Evolutionary conservation across 371 early-diverging fungal genomes (phyloP), one percentile per base, ranked within the genome.

Genomic region (Haplosporangium sp.): DNA sequence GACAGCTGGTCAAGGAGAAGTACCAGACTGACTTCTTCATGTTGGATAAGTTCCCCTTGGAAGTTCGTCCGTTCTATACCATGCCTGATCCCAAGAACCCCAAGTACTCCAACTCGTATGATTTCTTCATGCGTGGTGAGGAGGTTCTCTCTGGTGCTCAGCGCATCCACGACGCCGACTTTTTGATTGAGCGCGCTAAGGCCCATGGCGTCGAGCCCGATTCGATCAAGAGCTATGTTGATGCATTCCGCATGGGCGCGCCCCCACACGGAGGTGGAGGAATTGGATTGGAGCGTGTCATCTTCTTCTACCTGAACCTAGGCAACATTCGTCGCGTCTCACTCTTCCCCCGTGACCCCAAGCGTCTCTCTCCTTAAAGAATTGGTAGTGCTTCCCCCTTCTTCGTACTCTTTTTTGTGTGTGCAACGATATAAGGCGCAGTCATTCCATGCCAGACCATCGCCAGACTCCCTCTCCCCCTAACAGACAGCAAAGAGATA

Each of bases 261-360:
- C 98, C 99, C 57, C 99, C 99, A 43, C 99, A 99, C 82, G 99
- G 97, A 66, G 99, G 99, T 70, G 99, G 99, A 84, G 99, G 99
- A 79, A 94, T 99, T 67, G 98, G 98, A 83, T 74, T 68, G 84
- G 99, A 99, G 84, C 95, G 99, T 79, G 96, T 99, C 56, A 89
- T 99, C 62, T 99, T 99, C 95, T 87, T 99, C 64, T 99, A 95
- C 85, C 91, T 99, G 73, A 94, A 94, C 74, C 87, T 99, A 23
- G 93, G 93, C 69, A 99, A 99, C 90, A 99, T 99, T 83, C 93
- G 99, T 67, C 93, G 95, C 80, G 90, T 95, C 52, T 94, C 95
- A 55, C 83, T 99, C 84, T 99, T 99, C 95, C 99, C 99, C 50
- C 95, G 99, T 79, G 99, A 99, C 83, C 99, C 99, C 70, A 93